Conservation (phyloP, 805 yeast species). For the Cyberlindnera mississippiensis region DNA sequence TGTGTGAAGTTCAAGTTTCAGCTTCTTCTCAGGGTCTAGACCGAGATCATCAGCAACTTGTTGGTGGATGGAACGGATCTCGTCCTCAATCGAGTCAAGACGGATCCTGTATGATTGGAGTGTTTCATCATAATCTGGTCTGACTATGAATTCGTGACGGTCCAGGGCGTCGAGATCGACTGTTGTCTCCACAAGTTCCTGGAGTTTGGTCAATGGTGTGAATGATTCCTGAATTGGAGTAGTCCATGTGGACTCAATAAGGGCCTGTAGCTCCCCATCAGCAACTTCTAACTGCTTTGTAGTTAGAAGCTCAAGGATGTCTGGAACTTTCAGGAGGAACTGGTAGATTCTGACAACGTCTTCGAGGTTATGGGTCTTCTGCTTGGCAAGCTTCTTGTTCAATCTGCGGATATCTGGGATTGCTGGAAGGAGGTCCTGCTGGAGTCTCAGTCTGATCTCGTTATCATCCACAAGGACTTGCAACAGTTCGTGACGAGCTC, state of each 20-base stretch:
- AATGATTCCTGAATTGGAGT: slow-evolving; percentile 48
- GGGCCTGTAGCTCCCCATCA: slow-evolving; percentile 26
- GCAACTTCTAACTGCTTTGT: slow-evolving; percentile 36
- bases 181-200: slow-evolving; percentile 88
- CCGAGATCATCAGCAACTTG: slow-evolving; percentile 69
- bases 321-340: slow-evolving; percentile 67
- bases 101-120: slow-evolving; percentile 56
- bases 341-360: slow-evolving; percentile 90
- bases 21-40: slow-evolving; percentile 81
- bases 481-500: slow-evolving; percentile 71
- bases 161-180: slow-evolving; percentile 83
- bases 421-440: slow-evolving; percentile 59
- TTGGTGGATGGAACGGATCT: slow-evolving; percentile 57
- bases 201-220: slow-evolving; percentile 57
- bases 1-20: slow-evolving; percentile 84
- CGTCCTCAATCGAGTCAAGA: slow-evolving; percentile 49
- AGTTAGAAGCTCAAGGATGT: slow-evolving; percentile 50
- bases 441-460: slow-evolving; percentile 58
- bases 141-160: slow-evolving; percentile 77
- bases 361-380: slow-evolving; percentile 60
- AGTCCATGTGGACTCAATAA: slow-evolving; percentile 53
- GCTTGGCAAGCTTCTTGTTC: slow-evolving; percentile 56
- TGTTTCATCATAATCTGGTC: slow-evolving; percentile 84
- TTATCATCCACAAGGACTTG: slow-evolving; percentile 67
- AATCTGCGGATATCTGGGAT: slow-evolving; percentile 84